Evolutionary conservation across 2,329 filamentous ascomycete genomes (phyloP), one percentile per base, ranked within the genome.

Genomic region (Ceratocystis cubensis): DNA sequence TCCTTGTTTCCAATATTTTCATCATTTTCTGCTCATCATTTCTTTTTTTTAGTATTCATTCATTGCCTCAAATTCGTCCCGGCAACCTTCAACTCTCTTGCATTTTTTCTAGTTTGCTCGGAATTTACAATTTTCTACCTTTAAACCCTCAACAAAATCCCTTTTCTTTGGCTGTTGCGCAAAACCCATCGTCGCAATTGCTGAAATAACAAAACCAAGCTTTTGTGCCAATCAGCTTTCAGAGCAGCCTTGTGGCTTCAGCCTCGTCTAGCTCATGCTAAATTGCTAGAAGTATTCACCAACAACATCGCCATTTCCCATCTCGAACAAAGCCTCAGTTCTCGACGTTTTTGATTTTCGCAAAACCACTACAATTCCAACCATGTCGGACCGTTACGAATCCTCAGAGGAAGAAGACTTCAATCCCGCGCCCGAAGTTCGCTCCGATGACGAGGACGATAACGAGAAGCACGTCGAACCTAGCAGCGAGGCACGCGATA

Each of bases 391-490:
- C 53, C 63, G 28, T 15, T 66, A 65, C 72, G 80, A 84, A 72
- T 84, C 86, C 69, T 86, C 83, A 68, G 88, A 89, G 66, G 89
- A 94, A 63, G 91, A 95, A 71, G 88, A 93, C 75, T 96, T 96
- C 81, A 96, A 96, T 75, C 92, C 91, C 63, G 84, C 82, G 62
- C 87, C 88, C 22, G 87, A 84, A 68, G 84, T 90, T 67, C 73
- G 84, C 44, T 94, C 89, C 2, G 89, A 93, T 70, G 86, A 85
- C 63, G 88, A 91, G 68, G 81, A 79, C 33, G 62, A 66, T 30
- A 25, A 53, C 53, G 88, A 61, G 45, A 64, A 68, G 17, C 63
- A 70, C 76, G 78, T 61, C 66, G 53, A 57, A 28, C 59, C 62
- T 5, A 76, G 48, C 69, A 70, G 56, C 37, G 70, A 70, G n/a